Conservation (phyloP, 2,329 filamentous ascomycete species). For the Penicillium sp. region DNA sequence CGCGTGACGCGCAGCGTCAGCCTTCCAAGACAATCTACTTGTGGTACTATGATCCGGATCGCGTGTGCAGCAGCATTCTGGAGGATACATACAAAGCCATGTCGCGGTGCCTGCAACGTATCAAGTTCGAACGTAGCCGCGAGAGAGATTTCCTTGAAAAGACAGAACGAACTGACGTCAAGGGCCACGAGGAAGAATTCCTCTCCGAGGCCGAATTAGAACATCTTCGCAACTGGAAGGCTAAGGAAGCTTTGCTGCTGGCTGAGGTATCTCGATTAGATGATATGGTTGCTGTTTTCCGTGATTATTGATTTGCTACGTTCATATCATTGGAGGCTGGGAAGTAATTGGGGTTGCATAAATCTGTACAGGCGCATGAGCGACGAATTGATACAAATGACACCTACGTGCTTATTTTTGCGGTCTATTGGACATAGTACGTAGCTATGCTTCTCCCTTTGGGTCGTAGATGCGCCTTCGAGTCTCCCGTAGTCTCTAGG, state of each 20-base stretch:
- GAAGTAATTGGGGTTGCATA: constrained; percentile 2
- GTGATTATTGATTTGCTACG: constrained; percentile 56
- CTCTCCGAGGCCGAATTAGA: constrained; percentile 66
- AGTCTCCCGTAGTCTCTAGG: neutral
- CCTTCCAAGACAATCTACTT: constrained; percentile 80
- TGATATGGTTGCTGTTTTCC: constrained; percentile 70
- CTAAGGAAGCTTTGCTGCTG: constrained; percentile 61
- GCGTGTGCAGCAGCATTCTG: constrained; percentile 60
- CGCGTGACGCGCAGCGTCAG: constrained; percentile 71
- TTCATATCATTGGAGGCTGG: neutral
- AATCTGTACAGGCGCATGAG: constrained; percentile 5
- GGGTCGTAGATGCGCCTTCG: neutral
- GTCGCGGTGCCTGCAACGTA: constrained; percentile 71
- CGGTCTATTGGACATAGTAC: neutral
- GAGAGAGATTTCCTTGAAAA: constrained; percentile 67
- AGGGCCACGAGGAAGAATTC: constrained; percentile 71
- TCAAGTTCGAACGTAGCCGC: constrained; percentile 64
- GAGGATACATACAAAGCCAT: constrained; percentile 84
- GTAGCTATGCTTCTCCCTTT: neutral
- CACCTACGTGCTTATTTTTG: neutral
- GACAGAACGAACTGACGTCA: constrained; percentile 75
- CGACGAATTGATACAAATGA: constrained; percentile 4
- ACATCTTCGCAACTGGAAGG: constrained; percentile 55
- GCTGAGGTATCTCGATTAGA: constrained; percentile 74
- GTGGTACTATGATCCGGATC: constrained; percentile 77